These are phyloP conservation scores for Fusarium sp. DNA, from an alignment of 2,329 filamentous ascomycete genomes.

Conservation along the genomic window DNA sequence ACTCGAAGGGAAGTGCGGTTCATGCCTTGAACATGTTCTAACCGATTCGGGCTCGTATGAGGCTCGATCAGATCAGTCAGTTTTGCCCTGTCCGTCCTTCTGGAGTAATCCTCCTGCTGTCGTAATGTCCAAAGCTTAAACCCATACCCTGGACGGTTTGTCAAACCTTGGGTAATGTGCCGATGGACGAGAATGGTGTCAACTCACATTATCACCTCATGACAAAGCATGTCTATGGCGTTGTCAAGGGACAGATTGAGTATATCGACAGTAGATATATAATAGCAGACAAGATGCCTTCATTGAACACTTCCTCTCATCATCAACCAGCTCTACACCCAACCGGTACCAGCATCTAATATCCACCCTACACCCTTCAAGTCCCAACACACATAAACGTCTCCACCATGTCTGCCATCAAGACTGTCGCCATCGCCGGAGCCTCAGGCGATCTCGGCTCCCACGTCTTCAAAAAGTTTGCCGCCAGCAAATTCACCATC, in stretches of 20 bases:
- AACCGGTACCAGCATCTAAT: neutral
- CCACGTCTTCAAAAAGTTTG: conserved; percentile 44
- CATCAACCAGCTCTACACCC: neutral
- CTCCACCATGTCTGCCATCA: conserved; percentile 45
- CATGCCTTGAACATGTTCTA: neutral
- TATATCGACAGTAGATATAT: neutral
- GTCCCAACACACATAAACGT: neutral
- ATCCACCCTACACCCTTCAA: neutral
- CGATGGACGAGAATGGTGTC: neutral
- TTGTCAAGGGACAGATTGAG: neutral
- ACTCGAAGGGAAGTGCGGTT: neutral
- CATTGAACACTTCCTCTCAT: neutral
- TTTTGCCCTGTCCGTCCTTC: neutral
- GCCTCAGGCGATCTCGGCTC: conserved; percentile 50
- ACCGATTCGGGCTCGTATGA: neutral
- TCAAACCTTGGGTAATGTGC: neutral
- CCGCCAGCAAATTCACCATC: conserved; percentile 48
- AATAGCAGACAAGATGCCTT: neutral
- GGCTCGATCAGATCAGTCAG: neutral
- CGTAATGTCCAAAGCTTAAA: neutral
- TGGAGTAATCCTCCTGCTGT: neutral
- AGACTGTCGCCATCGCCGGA: conserved; percentile 51
- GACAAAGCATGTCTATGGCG: neutral
- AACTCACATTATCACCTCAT: neutral
- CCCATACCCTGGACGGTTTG: neutral